These are phyloP conservation scores for Hypsizygus ulmarius DNA, from an alignment of 1,284 basidiomycete species.

Conservation along the genomic window DNA sequence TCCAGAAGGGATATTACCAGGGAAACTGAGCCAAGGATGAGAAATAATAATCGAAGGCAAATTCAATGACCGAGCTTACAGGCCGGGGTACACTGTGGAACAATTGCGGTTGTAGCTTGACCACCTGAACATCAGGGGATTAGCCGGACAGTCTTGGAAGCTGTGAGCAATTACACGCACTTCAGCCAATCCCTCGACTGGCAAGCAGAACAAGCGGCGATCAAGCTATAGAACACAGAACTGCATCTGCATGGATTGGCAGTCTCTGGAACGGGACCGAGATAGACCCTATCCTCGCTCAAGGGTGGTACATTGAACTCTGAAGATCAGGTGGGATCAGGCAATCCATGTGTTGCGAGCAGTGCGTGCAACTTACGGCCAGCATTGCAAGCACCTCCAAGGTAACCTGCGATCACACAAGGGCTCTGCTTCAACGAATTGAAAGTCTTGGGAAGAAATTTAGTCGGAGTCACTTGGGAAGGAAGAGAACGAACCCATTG, in stretches of 20 bases:
- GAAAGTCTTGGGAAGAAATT: conserved; percentile 8
- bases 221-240: conserved; percentile 38
- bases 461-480: neutral
- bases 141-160: neutral
- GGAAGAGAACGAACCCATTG: conserved; percentile 14
- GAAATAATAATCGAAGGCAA: neutral
- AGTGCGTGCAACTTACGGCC: conserved; percentile 25
- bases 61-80: conserved; percentile 16
- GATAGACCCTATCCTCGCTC: conserved; percentile 27
- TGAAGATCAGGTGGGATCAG: conserved; percentile 8
- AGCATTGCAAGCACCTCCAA: conserved; percentile 36
- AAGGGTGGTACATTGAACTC: conserved; percentile 34
- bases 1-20: conserved; percentile 29
- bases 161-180: conserved; percentile 1
- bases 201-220: conserved; percentile 38
- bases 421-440: conserved; percentile 18
- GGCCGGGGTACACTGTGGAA: conserved; percentile 26
- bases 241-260: conserved; percentile 38
- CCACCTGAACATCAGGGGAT: conserved; percentile 28
- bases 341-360: neutral
- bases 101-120: conserved; percentile 34
- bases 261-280: conserved; percentile 26
- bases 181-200: conserved; percentile 29
- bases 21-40: conserved; percentile 22
- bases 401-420: conserved; percentile 21